Percentiles rank a stretch among this genome's conserved stretches.
Evolutionary conservation across 2,329 filamentous ascomycete genomes (phyloP).

Genomic region (Cladosporium sp.): DNA sequence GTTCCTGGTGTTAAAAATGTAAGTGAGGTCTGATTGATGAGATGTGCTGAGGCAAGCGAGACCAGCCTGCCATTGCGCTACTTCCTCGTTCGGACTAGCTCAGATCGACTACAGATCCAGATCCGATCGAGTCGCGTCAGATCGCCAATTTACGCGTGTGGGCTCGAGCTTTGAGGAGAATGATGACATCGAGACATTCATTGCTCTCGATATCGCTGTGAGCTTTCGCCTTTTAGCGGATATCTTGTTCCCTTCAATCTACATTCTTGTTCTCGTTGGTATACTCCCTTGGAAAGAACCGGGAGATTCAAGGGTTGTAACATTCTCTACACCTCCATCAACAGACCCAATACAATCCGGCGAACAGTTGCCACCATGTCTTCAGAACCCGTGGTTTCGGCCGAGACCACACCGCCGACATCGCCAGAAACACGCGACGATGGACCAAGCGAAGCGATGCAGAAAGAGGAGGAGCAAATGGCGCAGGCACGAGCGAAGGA

Average conservation of each 20-base stretch:
- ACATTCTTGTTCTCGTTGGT: too few relatives aligned
- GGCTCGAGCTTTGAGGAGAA: background rate
- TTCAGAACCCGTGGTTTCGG: slow-evolving; percentile 11
- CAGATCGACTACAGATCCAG: background rate
- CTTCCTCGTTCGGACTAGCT: background rate
- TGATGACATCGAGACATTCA: background rate
- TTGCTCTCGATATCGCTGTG: background rate
- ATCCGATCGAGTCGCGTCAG: background rate
- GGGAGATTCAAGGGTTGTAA: too few relatives aligned
- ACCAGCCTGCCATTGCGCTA: too few relatives aligned
- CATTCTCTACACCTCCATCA: too few relatives aligned
- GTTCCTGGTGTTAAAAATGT: too few relatives aligned
- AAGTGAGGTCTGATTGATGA: too few relatives aligned
- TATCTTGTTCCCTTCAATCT: too few relatives aligned
- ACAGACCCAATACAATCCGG: too few relatives aligned
- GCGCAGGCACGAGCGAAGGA: slow-evolving; percentile 37
- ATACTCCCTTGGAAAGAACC: too few relatives aligned
- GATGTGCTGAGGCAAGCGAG: too few relatives aligned
- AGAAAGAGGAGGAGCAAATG: slow-evolving; percentile 44
- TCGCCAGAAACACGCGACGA: slow-evolving; percentile 28
- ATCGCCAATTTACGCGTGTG: background rate
- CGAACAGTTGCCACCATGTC: slow-evolving; percentile 5
- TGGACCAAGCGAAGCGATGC: slow-evolving; percentile 37
- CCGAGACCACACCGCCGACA: slow-evolving; percentile 30
- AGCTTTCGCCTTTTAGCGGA: too few relatives aligned